Base-by-base conservation (phyloP, 805 yeast species). In the Schwanniomyces occidentalis region DNA sequence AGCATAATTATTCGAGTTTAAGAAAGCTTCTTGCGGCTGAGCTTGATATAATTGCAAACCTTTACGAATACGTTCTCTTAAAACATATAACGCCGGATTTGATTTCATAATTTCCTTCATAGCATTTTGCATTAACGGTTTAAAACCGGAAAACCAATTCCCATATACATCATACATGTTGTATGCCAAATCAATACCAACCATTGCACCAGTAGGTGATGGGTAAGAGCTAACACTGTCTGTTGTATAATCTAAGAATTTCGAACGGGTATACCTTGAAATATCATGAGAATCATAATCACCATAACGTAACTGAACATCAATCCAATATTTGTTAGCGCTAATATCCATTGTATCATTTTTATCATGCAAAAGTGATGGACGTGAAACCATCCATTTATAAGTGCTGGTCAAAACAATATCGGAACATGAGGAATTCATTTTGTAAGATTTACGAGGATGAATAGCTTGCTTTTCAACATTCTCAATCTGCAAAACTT, bases 281-380 rank as follows among this genome's bases (percentile, higher is more conserved):
- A 93, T 89, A 57, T 93, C 98, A 56, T 93, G 99, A 4, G 97
- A 87, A 58, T 93, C 99, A 58, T 87, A 93, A 58, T 93, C 99
- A 48, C 99, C 99, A 54, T 91, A 93, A 35, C 98, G 70, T 37
- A 93, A 65, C 58, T 93, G 99, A 15, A 93, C 85, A 67, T 93
- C 99, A 39, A 93, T 65, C 99, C 99, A 93, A 62, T 81, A 85
- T 56, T 86, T 88, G 42, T 76, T 80, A 13, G 80, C 68, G 1
- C 80, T 65, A n/a, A 75, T 75, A 38, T 75, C 76, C 69, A 75
- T 73, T 1, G 65, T 50, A 52, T 88, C 96, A 47, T 78, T 75
- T 14, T 80, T 69, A 46, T 84, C 91, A 52, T 81, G 77, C 14
- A 93, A 63, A 34, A 85, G 64, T 0, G 96, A 86, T 0, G 99